Base-by-base conservation (phyloP, 179 eudicot genomes). In the Vitellaria paradoxa region DNA sequence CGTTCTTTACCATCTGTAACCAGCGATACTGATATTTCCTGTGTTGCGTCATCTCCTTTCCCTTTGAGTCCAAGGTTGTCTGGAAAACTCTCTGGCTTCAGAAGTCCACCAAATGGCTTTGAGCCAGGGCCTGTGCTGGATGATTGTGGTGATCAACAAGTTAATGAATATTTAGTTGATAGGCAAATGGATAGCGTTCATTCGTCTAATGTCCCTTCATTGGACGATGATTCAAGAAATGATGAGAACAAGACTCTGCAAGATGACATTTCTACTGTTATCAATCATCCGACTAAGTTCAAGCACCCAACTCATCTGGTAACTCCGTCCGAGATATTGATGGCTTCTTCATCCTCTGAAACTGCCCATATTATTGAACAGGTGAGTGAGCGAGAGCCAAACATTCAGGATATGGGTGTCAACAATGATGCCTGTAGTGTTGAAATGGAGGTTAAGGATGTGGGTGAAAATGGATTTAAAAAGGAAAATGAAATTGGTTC, bases 271-370 rank as follows among this genome's bases (percentile, higher is more conserved):
- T 78, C 97, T 71, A 84, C 87, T 81, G 76, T 74, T 62, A 80
- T 81, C 77, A 86, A 81, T 85, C 86, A 86, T 59, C 86, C 88
- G 59, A 65, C 80, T 72, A 88, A 84, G 88, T 96, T 90, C 80
- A 91, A 89, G 80, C 98, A 87, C 82, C 99, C 99, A 64, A 96
- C 99, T 83, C 99, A 96, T 87, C 78, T 96, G 79, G 90, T 96
- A 62, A 96, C 98, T 59, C 99, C 99, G 70, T 84, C 92, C 72
- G 99, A 96, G 86, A 89, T 94, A 72, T 83, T 88, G 81, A 91
- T 86, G 94, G 92, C 97, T 75, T 87, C 82, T 56, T 82, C 94
- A 76, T 84, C 98, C 60, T 85, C 97, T 73, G 98, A 96, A 24
- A 82, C 81, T 56, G 77, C 82, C 76, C 87, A 79, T 78, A 69